Percentiles rank a stretch among this genome's conserved stretches.
phyloP scores from a whole-genome alignment of 1,284 basidiomycete species.

The Cutaneotrichosporon arboriforme region DNA sequence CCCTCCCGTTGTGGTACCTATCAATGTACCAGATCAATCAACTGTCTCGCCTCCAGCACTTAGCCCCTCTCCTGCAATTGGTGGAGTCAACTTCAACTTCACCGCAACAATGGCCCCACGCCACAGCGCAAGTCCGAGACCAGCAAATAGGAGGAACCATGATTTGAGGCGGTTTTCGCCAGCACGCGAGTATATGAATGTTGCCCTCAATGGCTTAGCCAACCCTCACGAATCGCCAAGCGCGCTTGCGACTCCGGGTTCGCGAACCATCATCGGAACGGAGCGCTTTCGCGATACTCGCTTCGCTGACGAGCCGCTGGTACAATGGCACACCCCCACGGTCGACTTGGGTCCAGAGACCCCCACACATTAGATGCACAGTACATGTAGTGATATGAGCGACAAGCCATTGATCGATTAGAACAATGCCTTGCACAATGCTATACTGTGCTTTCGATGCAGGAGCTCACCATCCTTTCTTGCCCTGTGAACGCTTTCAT shows the following conservation, averaged over 20 bases:
- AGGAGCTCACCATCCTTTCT: no score
- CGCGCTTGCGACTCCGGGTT: slow-evolving; percentile 28
- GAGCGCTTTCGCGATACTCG: slow-evolving; percentile 42
- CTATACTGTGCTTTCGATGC: no score
- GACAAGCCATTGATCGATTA: no score
- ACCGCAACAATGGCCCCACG: slow-evolving; percentile 5
- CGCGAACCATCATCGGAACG: slow-evolving; percentile 41
- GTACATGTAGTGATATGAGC: no score
- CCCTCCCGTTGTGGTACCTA: slow-evolving; percentile 10
- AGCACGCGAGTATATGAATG: slow-evolving; percentile 36
- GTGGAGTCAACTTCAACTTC: slow-evolving; percentile 21
- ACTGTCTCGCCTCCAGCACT: slow-evolving; percentile 24
- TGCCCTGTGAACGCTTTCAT: no score
- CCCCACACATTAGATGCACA: slow-evolving; percentile 1
- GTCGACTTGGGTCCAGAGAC: slow-evolving; percentile 19
- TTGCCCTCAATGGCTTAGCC: slow-evolving; percentile 26
- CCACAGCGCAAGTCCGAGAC: no score
- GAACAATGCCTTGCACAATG: no score
- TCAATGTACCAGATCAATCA: neutral
- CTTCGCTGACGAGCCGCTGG: slow-evolving; percentile 40
- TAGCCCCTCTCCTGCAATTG: slow-evolving; percentile 32
- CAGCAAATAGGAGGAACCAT: no score
- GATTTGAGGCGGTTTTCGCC: slow-evolving; percentile 13
- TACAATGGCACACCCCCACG: slow-evolving; percentile 29
- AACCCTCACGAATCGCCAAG: slow-evolving; percentile 13